Percentiles rank a stretch among this genome's conserved stretches.
phyloP scores from a whole-genome alignment of 139 green algal genomes.

The Micractinium sp. region DNA sequence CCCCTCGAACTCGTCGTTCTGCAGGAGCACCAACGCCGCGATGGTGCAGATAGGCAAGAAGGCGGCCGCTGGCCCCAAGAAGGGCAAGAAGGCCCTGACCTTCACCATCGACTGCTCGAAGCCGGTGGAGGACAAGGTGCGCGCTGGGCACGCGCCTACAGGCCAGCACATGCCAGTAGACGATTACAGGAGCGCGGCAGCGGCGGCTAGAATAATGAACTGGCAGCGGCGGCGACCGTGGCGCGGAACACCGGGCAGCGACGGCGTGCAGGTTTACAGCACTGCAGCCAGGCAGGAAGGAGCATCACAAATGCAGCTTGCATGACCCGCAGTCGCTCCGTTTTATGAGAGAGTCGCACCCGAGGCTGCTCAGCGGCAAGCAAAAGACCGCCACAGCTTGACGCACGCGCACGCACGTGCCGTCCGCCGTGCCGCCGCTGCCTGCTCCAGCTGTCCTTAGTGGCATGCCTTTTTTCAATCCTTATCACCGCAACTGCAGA shows the following conservation, averaged over 20 bases:
- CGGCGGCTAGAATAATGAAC: background rate
- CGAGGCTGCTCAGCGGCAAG: too few species aligned
- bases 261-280: background rate
- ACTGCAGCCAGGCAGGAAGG: background rate
- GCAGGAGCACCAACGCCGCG: constrained; percentile 34
- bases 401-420: too few species aligned
- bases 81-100: constrained; percentile 79
- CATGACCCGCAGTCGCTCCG: too few species aligned
- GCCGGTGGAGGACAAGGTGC: constrained; percentile 84
- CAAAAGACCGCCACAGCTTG: too few species aligned
- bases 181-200: background rate
- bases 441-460: background rate
- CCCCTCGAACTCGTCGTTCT: background rate
- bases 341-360: too few species aligned
- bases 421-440: background rate
- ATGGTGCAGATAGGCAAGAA: constrained; percentile 53
- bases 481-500: constrained; percentile 42
- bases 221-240: background rate
- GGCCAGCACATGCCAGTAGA: background rate
- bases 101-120: constrained; percentile 94
- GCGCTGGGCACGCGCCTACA: background rate
- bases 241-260: background rate
- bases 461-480: background rate
- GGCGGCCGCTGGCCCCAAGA: constrained; percentile 46
- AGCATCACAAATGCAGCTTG: too few species aligned